Base-by-base conservation (phyloP, 768 basidiomycete species). In the Pholiota conissans region DNA sequence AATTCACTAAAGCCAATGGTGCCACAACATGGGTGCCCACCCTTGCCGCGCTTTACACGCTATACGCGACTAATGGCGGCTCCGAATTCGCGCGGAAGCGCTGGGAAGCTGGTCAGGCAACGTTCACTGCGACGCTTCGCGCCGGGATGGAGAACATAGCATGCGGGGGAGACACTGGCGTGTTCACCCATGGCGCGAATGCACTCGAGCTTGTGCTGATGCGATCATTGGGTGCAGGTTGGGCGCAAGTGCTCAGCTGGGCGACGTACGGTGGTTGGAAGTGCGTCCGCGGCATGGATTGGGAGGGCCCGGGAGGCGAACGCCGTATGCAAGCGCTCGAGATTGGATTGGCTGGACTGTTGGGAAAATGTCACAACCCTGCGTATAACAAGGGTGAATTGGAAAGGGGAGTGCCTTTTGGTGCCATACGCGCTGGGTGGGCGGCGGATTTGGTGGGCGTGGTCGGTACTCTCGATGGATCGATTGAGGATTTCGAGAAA, bases 131-230 rank as follows among this genome's bases (percentile, higher is more conserved):
- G 5, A 84, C 79, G 11, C 63, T 87, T 18, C 55, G 52, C 27
- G 30, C 54, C 26, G 54, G 27, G 20, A 70, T 79, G 60, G 75
- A 79, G 9, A 75, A 76, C 52, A 76, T 88, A 51, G 84, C 84
- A 6, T 83, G 82, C 64, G 85, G 86, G 6, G 84, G 86, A 1
- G 84, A 88, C 67, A 88, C 86, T 2, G 86, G 85, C 8, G 78
- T 79, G 2, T 88, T 87, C 66, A 62, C 79, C 16, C 86, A 86
- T 63, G 86, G 85, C 0, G 71, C 76, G 60, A 88, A 88, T 63
- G 77, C 81, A 26, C 68, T 81, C 39, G 86, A 88, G 74, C 72
- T 88, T 76, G 71, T 78, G 62, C 67, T 86, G 28, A 87, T 87
- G 87, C 78, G 80, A 13, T 63, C 68, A 26, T 71, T 84, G 1